These are phyloP conservation scores for Tieghemostelium lacteum DNA, from an alignment of 78 protist species.

Conservation along the genomic window DNA sequence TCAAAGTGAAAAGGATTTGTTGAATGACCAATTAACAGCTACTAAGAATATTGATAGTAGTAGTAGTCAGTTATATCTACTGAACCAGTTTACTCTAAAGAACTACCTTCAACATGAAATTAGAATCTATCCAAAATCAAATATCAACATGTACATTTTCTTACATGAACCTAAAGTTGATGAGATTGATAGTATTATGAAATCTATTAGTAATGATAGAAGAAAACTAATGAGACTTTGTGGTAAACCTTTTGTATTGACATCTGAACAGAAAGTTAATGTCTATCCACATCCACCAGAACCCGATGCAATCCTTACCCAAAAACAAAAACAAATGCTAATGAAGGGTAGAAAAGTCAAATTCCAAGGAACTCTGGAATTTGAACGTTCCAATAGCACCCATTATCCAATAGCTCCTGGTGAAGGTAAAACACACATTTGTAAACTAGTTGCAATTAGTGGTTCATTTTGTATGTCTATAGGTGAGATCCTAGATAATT, in stretches of 20 bases:
- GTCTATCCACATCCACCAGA: slow-evolving; percentile 76
- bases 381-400: slow-evolving; percentile 59
- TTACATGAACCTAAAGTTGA: slow-evolving; percentile 51
- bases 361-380: slow-evolving; percentile 63
- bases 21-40: neutral
- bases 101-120: slow-evolving; percentile 55
- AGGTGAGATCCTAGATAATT: slow-evolving; percentile 3
- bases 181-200: slow-evolving; percentile 12
- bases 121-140: slow-evolving; percentile 76
- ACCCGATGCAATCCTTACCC: slow-evolving; percentile 31
- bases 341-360: slow-evolving; percentile 67
- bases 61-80: neutral
- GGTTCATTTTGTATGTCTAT: slow-evolving; percentile 72
- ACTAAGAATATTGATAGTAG: neutral
- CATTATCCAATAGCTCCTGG: slow-evolving; percentile 79
- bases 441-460: slow-evolving; percentile 42
- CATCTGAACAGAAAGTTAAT: slow-evolving; percentile 36
- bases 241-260: slow-evolving; percentile 62
- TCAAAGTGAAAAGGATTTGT: neutral
- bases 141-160: slow-evolving; percentile 36
- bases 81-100: slow-evolving; percentile 43
- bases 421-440: slow-evolving; percentile 72
- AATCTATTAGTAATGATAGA: neutral
- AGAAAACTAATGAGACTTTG: slow-evolving; percentile 64
- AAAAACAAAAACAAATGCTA: slow-evolving; percentile 26